These are phyloP conservation scores for Ceratocystis harringtonii DNA, from an alignment of 2,329 filamentous ascomycete genomes.

Conservation along the genomic window DNA sequence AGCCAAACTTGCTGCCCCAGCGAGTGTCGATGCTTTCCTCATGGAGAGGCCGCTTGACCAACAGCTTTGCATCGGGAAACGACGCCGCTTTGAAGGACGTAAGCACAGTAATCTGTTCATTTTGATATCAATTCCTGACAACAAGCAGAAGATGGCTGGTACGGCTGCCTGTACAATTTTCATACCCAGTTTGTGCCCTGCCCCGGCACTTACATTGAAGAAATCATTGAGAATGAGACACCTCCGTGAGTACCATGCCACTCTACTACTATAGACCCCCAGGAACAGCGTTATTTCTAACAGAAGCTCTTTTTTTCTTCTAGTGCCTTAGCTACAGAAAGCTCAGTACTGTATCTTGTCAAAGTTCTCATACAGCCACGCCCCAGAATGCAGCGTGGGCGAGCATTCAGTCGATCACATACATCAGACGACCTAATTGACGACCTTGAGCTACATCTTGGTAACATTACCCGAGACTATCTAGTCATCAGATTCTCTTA, in stretches of 20 bases:
- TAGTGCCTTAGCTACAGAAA: conserved; percentile 31
- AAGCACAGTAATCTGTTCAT: background rate
- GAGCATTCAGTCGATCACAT: background rate
- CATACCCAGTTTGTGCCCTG: conserved; percentile 32
- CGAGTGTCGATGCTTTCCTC: conserved; percentile 19
- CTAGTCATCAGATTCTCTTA: conserved; percentile 39
- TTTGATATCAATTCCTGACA: background rate
- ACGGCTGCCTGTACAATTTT: conserved; percentile 37
- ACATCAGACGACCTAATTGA: conserved; percentile 41
- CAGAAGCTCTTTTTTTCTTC: background rate
- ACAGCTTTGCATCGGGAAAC: conserved; percentile 16
- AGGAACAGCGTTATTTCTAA: background rate
- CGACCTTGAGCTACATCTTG: conserved; percentile 43
- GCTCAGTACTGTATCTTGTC: conserved; percentile 35
- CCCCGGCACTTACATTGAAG: conserved; percentile 28
- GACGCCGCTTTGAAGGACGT: conserved; percentile 16
- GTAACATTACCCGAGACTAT: conserved; percentile 33
- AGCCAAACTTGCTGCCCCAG: conserved; percentile 24
- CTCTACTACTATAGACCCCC: background rate
- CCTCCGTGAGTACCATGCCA: conserved; percentile 27
- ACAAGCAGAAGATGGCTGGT: conserved; percentile 21
- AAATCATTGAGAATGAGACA: conserved; percentile 32
- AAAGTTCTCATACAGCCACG: conserved; percentile 24
- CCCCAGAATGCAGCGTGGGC: conserved; percentile 1
- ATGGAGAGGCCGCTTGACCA: conserved; percentile 16